phyloP scores from a whole-genome alignment of 1,139 yeast species.

The Eremothecium coryli region DNA sequence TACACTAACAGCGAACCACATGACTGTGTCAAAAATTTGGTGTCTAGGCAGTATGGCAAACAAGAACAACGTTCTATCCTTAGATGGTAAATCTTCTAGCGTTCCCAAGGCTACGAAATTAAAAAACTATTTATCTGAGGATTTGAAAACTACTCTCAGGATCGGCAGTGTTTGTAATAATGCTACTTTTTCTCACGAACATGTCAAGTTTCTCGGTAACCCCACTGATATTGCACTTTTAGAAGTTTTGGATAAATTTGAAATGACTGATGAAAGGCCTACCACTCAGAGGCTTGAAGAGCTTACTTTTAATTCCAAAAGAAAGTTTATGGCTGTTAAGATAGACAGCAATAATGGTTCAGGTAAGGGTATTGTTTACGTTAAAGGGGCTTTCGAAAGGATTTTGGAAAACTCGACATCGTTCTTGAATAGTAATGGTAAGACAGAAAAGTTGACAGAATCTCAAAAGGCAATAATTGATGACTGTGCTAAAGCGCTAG shows the following conservation, averaged over 20 bases:
- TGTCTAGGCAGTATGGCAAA: conserved; percentile 53
- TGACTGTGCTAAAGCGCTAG: conserved; percentile 54
- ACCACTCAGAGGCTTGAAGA: conserved; percentile 47
- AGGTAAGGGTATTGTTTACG: conserved; percentile 49
- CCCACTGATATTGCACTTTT: conserved; percentile 90
- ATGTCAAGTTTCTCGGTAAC: conserved; percentile 71
- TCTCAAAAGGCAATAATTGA: conserved; percentile 39
- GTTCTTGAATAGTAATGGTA: conserved; percentile 53
- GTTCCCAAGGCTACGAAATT: conserved; percentile 18
- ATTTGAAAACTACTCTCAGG: conserved; percentile 47
- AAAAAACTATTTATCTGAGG: conserved; percentile 41
- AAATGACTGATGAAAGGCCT: conserved; percentile 58
- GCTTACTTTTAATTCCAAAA: conserved; percentile 71
- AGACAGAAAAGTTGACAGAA: conserved; percentile 42
- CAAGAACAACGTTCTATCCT: conserved; percentile 37
- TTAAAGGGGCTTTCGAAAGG: conserved; percentile 84
- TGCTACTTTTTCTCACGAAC: conserved; percentile 58
- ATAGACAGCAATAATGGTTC: conserved; percentile 41
- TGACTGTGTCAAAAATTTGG: conserved; percentile 88
- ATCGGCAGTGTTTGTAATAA: conserved; percentile 78
- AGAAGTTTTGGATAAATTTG: conserved; percentile 64
- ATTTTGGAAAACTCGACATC: conserved; percentile 54
- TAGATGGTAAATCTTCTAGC: conserved; percentile 39
- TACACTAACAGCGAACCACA: conserved; percentile 85
- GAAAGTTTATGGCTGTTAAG: conserved; percentile 86